Evolutionary conservation across 495 filamentous ascomycete genomes (phyloP), one percentile per base, ranked within the genome.

Genomic region (Penicillium nucicola): DNA sequence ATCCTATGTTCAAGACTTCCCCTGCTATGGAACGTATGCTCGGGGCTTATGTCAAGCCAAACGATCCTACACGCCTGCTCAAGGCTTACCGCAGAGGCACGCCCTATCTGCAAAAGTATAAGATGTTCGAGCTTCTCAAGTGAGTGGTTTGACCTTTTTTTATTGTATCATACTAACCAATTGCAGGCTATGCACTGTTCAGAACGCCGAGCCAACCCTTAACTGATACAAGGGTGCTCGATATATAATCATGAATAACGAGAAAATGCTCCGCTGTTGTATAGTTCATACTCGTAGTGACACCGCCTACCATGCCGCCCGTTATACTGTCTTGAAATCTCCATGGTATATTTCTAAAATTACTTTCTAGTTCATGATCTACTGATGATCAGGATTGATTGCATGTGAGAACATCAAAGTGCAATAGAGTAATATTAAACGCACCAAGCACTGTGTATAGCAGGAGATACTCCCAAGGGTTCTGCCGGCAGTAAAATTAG

Each of bases 1-100:
- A 97, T 66, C 90, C 93, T 1, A 87, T 87, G 72, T 92, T 89
- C 63, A 81, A 83, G 41, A 86, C 90, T 30, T 79, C 87, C 1
- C 69, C 77, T 2, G 77, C 69, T 5, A 79, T 96, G 51, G 73
- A 71, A 17, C 77, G 77, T 25, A 61, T 87, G 14, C 68, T 84
- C 45, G 81, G 69, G 22, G 62, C 62, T 2, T 60, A 44, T 49
- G 71, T 76, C 47, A 66, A 61, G n/a, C 61, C 70, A 17, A 63
- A 71, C 1, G 69, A 75, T 31, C 82, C 84, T 0, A 76, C 76
- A 31, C 68, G 75, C 15, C 59, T 84, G 15, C 67, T 96, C 38
- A 89, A 81, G 60, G 74, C 81, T 7, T 92, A 95, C 69, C 80
- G 90, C 15, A 65, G 88, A 41, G 85, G 83, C 1, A 75, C 74